Percentiles rank a stretch among this genome's conserved stretches.
Conservation (phyloP, 2,329 filamentous ascomycete genomes). For the Xylariaceae sp. region DNA sequence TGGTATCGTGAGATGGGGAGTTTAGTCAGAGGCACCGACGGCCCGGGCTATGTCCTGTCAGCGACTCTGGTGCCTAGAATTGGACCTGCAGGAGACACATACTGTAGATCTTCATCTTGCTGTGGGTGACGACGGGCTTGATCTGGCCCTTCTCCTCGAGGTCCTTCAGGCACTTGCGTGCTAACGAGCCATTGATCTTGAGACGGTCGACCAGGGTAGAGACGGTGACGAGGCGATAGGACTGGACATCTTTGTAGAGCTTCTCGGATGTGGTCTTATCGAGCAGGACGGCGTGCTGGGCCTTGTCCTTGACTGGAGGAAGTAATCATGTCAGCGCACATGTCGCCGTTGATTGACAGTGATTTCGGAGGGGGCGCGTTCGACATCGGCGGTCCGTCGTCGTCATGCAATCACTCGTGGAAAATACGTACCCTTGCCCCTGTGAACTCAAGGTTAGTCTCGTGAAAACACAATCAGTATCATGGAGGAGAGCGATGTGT, state of each 20-base stretch:
- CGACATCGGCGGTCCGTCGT: constrained; percentile 9
- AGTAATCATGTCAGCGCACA: constrained; percentile 17
- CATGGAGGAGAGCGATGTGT: constrained; percentile 7
- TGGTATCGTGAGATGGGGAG: constrained; percentile 32
- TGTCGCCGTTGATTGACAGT: neutral
- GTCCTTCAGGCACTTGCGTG: constrained; percentile 82
- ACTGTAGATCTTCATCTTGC: constrained; percentile 98
- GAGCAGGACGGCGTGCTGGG: constrained; percentile 97
- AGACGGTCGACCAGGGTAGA: constrained; percentile 98
- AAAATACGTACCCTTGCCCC: constrained; percentile 31
- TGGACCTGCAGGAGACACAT: constrained; percentile 31
- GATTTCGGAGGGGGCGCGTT: neutral
- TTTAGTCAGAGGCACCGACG: constrained; percentile 33
- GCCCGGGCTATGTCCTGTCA: constrained; percentile 28
- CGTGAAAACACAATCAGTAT: constrained; percentile 8
- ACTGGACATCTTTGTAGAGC: constrained; percentile 99
- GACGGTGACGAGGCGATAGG: constrained; percentile 98
- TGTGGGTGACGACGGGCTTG: constrained; percentile 95
- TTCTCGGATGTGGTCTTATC: constrained; percentile 97
- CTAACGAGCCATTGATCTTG: constrained; percentile 99
- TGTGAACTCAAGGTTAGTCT: constrained; percentile 22
- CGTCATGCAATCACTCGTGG: constrained; percentile 10
- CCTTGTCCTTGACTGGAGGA: constrained; percentile 93
- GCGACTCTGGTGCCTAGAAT: neutral
- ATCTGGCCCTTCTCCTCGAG: constrained; percentile 98